A percentile compares a stretch with the other conserved stretches of the same genome.
Conservation (phyloP, 305 asterid species). For the Plantago coronopus region DNA sequence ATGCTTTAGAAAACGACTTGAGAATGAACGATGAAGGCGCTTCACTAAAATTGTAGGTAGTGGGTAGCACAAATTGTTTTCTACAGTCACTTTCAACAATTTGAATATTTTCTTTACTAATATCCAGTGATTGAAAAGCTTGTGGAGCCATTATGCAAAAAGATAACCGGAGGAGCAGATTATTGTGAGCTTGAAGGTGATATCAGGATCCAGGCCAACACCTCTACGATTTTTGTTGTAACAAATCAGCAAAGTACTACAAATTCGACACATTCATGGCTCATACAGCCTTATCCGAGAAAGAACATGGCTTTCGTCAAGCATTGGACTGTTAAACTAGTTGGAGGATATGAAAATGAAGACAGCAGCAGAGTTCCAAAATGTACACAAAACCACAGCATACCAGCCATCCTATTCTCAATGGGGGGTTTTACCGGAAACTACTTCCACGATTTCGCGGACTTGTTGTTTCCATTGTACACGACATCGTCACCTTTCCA, state of each 20-base stretch:
- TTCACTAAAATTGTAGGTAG: too few species aligned
- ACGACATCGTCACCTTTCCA: slow-evolving; percentile 38
- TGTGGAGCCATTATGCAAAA: slow-evolving; percentile 38
- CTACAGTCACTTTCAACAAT: too few species aligned
- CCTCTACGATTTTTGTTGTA: slow-evolving; percentile 42
- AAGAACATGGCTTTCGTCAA: slow-evolving; percentile 39
- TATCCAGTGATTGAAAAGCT: slow-evolving; percentile 27
- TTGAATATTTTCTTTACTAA: background rate
- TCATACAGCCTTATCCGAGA: slow-evolving; percentile 59
- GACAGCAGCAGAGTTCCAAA: slow-evolving; percentile 24
- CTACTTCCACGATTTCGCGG: slow-evolving; percentile 72
- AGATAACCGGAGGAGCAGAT: slow-evolving; percentile 39
- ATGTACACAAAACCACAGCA: slow-evolving; percentile 36
- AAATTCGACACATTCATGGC: slow-evolving; percentile 35
- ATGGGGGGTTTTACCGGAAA: slow-evolving; percentile 63
- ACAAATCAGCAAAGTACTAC: slow-evolving; percentile 1
- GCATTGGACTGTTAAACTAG: slow-evolving; percentile 47
- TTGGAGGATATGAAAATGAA: slow-evolving; percentile 10
- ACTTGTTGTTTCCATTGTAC: slow-evolving; percentile 50
- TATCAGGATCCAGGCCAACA: slow-evolving; percentile 40
- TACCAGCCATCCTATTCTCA: slow-evolving; percentile 65
- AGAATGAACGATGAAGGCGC: too few species aligned
- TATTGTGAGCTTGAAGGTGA: slow-evolving; percentile 60
- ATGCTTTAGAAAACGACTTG: too few species aligned
- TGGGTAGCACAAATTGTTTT: too few species aligned